Base-by-base conservation (phyloP, 1,284 basidiomycete species). In the Apiotrichum domesticum region DNA sequence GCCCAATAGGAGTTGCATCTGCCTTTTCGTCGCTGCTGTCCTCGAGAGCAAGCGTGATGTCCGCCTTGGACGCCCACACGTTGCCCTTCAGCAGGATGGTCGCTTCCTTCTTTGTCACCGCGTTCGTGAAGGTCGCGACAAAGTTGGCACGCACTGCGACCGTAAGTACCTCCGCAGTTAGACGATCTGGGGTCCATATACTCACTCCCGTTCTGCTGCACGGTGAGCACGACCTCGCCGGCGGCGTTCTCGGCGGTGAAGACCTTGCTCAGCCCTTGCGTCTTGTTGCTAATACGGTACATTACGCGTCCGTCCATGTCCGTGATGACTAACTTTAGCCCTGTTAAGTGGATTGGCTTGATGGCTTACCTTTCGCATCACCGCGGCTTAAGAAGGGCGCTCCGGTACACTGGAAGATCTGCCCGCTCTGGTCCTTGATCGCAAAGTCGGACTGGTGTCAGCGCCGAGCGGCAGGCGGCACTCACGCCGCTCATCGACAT, bases 141-240 rank as follows among this genome's bases (percentile, higher is more conserved):
- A 76, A 71, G 65, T 73, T 72, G 14, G 73, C 63, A 5, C 67
- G 61, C 39, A 74, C 72, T 71, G 61, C 21, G 21, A 21, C 21
- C 21, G 21, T 21, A 21, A n/a, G 6, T 33, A 32, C 4, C 6
- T 46, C 44, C 32, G 29, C 15, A 34, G 13, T 39, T 8, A 39
- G 8, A 9, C 8, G 37, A 13, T 39, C 13, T 9, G 7, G 8
- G 37, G 13, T 39, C 37, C 37, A 39, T 39, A 6, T 7, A 40
- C 47, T 40, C 35, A 49, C 47, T 29, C 10, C 47, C 47, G 37
- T 4, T 61, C 54, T 69, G 70, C 52, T 55, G 66, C 35, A 76
- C 65, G 29, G 59, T 52, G 55, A 76, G 73, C 5, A 75, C 45
- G 52, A 67, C 65, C 13, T 63, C 59, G 1, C 63, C 74, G 6